Percentiles rank a stretch among this genome's conserved stretches.
phyloP scores from a whole-genome alignment of 768 basidiomycete genomes.

The Hericium rajendrae region DNA sequence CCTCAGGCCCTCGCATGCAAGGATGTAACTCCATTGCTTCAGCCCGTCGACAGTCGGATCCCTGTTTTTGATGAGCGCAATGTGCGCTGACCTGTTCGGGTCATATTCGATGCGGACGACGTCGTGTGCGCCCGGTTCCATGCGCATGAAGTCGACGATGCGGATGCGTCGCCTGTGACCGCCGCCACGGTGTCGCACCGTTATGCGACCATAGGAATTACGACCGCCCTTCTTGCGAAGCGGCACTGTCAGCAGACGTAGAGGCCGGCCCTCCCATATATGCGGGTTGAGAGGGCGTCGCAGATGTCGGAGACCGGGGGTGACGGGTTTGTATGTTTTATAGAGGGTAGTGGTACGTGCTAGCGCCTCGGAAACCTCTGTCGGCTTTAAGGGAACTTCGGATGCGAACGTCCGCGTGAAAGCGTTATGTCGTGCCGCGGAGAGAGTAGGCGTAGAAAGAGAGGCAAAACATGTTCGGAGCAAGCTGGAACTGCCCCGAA shows the following conservation, averaged over 20 bases:
- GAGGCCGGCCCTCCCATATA: slow-evolving; percentile 76
- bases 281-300: slow-evolving; percentile 75
- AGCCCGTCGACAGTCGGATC: slow-evolving; percentile 40
- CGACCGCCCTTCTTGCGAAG: slow-evolving; percentile 82
- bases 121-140: slow-evolving; percentile 73
- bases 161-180: slow-evolving; percentile 86
- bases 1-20: slow-evolving; percentile 82
- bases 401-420: slow-evolving; percentile 28
- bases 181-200: slow-evolving; percentile 82
- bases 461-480: slow-evolving; percentile 3
- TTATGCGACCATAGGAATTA: slow-evolving; percentile 74
- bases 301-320: slow-evolving; percentile 81
- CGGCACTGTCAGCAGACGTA: slow-evolving; percentile 73
- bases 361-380: slow-evolving; percentile 31
- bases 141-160: slow-evolving; percentile 74
- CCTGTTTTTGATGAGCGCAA: slow-evolving; percentile 74
- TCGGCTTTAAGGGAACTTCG: slow-evolving; percentile 22
- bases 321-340: slow-evolving; percentile 86
- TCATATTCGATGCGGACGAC: slow-evolving; percentile 96
- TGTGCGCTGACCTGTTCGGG: slow-evolving; percentile 88
- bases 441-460: not conserved
- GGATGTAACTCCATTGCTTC: slow-evolving; percentile 78
- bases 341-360: slow-evolving; percentile 48
- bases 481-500: slow-evolving; percentile 4
- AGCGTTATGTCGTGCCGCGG: slow-evolving; percentile 10